phyloP scores from a whole-genome alignment of 345 rosid genomes.

The Geranium brycei region DNA sequence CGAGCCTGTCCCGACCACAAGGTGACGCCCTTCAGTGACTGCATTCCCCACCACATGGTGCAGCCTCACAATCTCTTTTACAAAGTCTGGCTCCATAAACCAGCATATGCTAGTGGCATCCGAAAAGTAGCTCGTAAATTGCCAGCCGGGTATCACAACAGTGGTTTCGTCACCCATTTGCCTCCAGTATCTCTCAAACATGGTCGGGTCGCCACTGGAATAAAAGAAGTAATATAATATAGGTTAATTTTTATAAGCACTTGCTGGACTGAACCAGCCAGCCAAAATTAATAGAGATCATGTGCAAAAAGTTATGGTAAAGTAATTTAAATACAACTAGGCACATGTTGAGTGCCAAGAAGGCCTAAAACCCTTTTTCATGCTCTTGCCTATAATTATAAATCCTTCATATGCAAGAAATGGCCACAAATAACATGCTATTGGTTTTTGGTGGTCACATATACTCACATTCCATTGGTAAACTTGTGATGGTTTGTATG shows the following conservation, averaged over 20 bases:
- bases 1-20: slow-evolving; percentile 87
- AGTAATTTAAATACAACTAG: not conserved
- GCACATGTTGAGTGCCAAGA: not conserved
- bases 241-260: not conserved
- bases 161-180: slow-evolving; percentile 57
- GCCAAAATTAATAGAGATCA: not conserved
- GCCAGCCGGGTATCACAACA: slow-evolving; percentile 79
- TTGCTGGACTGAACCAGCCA: not conserved
- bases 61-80: slow-evolving; percentile 44
- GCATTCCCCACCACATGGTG: slow-evolving; percentile 78
- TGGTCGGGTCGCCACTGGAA: slow-evolving; percentile 83
- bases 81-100: slow-evolving; percentile 78
- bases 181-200: slow-evolving; percentile 70
- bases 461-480: not conserved
- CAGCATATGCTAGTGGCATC: slow-evolving; percentile 59
- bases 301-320: not conserved
- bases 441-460: not conserved
- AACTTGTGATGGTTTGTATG: not conserved
- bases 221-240: no score
- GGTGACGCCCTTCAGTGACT: slow-evolving; percentile 41
- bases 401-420: not conserved
- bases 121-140: slow-evolving; percentile 73
- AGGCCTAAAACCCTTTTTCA: not conserved
- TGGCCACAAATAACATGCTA: not conserved
- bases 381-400: not conserved